These are phyloP conservation scores for Ophiostoma himal-ulmi DNA, from an alignment of 2,329 filamentous ascomycete genomes.

Conservation along the genomic window DNA sequence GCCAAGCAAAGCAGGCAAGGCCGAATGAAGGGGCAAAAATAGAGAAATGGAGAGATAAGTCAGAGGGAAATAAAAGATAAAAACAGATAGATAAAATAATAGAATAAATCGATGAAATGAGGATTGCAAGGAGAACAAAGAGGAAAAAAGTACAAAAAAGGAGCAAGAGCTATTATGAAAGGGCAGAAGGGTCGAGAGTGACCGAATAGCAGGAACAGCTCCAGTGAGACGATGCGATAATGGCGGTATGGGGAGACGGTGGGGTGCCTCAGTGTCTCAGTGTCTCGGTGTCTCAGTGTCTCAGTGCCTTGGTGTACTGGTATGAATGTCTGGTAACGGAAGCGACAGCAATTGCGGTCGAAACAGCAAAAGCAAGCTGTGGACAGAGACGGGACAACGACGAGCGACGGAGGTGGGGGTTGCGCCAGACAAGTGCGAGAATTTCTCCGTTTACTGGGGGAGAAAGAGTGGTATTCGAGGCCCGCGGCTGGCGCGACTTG, in stretches of 20 bases:
- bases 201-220: constrained; percentile 9
- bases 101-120: background rate
- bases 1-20: background rate
- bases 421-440: constrained; percentile 23
- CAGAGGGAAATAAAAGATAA: background rate
- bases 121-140: background rate
- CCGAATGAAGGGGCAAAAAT: background rate
- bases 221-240: background rate
- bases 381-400: background rate
- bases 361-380: background rate
- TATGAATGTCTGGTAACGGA: too few species aligned
- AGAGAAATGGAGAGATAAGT: background rate
- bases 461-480: constrained; percentile 6
- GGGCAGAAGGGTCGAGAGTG: background rate
- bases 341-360: background rate
- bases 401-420: background rate
- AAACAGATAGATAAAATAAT: background rate
- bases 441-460: constrained; percentile 23
- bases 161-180: background rate
- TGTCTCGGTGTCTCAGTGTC: background rate
- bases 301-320: background rate
- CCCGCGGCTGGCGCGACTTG: background rate
- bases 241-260: constrained; percentile 8
- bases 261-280: background rate
- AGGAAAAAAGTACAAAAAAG: background rate